Percentiles rank a stretch among this genome's conserved stretches.
These are phyloP conservation scores for Omphalotus guepiniiformis DNA, from an alignment of 768 basidiomycete genomes.

Conservation along the genomic window DNA sequence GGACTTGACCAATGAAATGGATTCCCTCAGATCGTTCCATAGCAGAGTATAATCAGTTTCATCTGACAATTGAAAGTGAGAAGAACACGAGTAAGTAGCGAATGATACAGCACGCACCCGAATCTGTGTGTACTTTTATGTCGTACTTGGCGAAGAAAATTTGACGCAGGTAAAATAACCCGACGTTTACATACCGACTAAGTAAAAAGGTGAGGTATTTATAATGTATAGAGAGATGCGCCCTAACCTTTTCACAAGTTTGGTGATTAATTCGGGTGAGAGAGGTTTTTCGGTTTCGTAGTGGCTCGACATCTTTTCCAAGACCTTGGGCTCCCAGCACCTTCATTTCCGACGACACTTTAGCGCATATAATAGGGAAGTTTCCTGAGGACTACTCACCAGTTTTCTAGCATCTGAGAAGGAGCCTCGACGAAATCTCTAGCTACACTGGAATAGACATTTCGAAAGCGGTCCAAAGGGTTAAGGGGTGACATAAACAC, in stretches of 20 bases:
- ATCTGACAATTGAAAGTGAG: constrained; percentile 35
- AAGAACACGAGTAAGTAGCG: not conserved
- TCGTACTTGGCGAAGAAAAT: constrained; percentile 83
- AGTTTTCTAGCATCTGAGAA: constrained; percentile 91
- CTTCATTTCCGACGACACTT: constrained; percentile 23
- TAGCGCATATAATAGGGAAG: not conserved
- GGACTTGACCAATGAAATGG: constrained; percentile 65
- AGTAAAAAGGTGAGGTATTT: not conserved
- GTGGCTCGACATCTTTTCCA: constrained; percentile 77
- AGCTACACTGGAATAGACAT: constrained; percentile 42
- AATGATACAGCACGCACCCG: constrained; percentile 43
- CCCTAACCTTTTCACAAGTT: constrained; percentile 70
- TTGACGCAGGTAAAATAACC: constrained; percentile 78
- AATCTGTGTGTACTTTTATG: constrained; percentile 67
- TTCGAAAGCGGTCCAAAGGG: not conserved
- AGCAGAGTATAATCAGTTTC: constrained; percentile 70
- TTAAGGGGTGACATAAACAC: constrained; percentile 2
- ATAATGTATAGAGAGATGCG: not conserved
- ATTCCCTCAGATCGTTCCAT: constrained; percentile 72
- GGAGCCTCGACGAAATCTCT: constrained; percentile 88
- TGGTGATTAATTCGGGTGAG: constrained; percentile 67
- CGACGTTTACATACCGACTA: constrained; percentile 77
- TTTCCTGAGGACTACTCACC: constrained; percentile 36
- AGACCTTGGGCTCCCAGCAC: constrained; percentile 81
- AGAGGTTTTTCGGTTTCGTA: constrained; percentile 71